Evolutionary conservation across 208 protist species (phyloP).

Genomic region (Vickermania spadyakhi): DNA sequence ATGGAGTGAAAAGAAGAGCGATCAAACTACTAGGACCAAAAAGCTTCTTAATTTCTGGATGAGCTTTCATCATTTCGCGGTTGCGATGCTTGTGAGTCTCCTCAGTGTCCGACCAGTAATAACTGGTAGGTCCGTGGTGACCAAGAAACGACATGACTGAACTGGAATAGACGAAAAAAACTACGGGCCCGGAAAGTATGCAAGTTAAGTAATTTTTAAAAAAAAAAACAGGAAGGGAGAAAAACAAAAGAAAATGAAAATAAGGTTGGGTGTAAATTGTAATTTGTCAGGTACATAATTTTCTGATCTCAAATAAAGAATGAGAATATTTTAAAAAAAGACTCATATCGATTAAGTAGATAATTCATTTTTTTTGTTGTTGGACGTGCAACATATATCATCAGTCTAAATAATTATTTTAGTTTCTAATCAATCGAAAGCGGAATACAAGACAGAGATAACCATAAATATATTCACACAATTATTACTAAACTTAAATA

Average conservation of each 20-base stretch:
- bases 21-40: slow-evolving; percentile 58
- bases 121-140: slow-evolving; percentile 33
- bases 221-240: neutral
- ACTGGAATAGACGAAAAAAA: neutral
- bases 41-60: slow-evolving; percentile 75
- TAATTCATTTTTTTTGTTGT: neutral
- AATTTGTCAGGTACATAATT: neutral
- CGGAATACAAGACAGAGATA: neutral
- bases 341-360: neutral
- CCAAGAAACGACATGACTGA: neutral
- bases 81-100: slow-evolving; percentile 58
- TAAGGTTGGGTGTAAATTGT: neutral
- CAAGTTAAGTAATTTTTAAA: neutral
- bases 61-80: slow-evolving; percentile 65
- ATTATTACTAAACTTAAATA: too few relatives aligned
- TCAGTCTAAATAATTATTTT: neutral
- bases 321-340: too few relatives aligned
- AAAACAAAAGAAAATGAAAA: neutral
- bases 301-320: too few relatives aligned
- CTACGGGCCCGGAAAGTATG: too few relatives aligned
- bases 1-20: slow-evolving; percentile 23
- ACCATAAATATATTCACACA: too few relatives aligned
- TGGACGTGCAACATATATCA: neutral
- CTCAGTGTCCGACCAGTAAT: slow-evolving; percentile 63
- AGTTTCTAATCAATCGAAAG: neutral